Percentiles rank a stretch among this genome's conserved stretches.
These are phyloP conservation scores for Scedosporium minutisporum DNA, from an alignment of 2,329 filamentous ascomycete species.

Conservation along the genomic window DNA sequence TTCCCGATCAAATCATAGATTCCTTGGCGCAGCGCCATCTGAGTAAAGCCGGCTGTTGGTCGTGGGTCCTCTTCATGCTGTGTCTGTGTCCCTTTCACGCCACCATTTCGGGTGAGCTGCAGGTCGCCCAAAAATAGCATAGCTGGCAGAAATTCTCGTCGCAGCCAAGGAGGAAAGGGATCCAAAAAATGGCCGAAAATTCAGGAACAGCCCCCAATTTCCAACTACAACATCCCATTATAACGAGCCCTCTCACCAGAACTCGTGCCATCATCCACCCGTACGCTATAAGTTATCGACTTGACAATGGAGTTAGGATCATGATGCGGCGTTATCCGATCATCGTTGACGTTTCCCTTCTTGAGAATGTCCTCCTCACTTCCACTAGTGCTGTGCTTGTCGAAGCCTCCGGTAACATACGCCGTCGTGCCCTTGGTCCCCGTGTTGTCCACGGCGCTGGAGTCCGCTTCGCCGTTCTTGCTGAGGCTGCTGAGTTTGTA, in stretches of 20 bases:
- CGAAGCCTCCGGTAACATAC: slow-evolving; percentile 7
- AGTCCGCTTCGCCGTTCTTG: slow-evolving; percentile 10
- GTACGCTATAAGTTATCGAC: slow-evolving; percentile 31
- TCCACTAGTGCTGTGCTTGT: slow-evolving; percentile 7
- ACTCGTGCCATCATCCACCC: slow-evolving; percentile 20
- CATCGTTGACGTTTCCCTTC: slow-evolving; percentile 14
- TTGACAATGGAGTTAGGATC: slow-evolving; percentile 22
- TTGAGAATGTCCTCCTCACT: slow-evolving; percentile 31
- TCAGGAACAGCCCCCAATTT: neutral
- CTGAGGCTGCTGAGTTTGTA: slow-evolving; percentile 30
- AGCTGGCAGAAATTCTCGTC: neutral
- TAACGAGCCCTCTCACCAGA: neutral
- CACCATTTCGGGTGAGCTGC: neutral
- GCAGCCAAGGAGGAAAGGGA: neutral
- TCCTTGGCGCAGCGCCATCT: neutral
- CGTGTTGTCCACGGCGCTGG: slow-evolving; percentile 19
- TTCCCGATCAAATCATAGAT: neutral
- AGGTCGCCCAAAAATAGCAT: neutral
- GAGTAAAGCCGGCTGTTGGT: neutral
- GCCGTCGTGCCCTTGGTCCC: slow-evolving; percentile 15
- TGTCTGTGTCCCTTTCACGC: neutral
- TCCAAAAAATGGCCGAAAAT: neutral
- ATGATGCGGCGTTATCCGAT: neutral
- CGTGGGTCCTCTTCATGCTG: neutral
- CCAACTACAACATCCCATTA: too few species aligned